A percentile compares a stretch with the other conserved stretches of the same genome.
phyloP scores from a whole-genome alignment of 2,329 filamentous ascomycete species.

The Fusarium nisikadoi region DNA sequence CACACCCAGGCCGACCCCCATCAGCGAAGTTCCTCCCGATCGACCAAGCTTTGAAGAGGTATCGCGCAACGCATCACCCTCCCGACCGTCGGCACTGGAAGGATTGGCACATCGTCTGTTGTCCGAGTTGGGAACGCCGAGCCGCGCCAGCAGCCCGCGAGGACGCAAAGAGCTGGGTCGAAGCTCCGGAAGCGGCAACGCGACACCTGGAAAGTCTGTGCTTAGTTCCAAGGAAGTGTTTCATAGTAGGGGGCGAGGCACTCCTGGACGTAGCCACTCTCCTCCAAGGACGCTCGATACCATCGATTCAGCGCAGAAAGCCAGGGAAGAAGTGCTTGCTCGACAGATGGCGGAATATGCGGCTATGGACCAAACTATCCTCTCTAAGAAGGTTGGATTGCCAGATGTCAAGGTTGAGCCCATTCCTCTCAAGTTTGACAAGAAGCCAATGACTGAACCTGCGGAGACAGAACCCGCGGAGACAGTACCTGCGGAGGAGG shows the following conservation, averaged over 20 bases:
- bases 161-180: slow-evolving; percentile 59
- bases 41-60: slow-evolving; percentile 56
- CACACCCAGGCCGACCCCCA: slow-evolving; percentile 45
- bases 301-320: slow-evolving; percentile 43
- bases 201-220: slow-evolving; percentile 48
- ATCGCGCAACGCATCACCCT: slow-evolving; percentile 61
- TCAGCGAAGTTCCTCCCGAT: slow-evolving; percentile 53
- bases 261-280: slow-evolving; percentile 55
- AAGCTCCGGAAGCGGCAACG: slow-evolving; percentile 46
- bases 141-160: slow-evolving; percentile 60
- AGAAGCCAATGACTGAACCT: slow-evolving; percentile 42
- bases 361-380: slow-evolving; percentile 71
- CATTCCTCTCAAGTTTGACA: slow-evolving; percentile 60
- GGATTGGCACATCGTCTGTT: slow-evolving; percentile 71
- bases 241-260: slow-evolving; percentile 49
- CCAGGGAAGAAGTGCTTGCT: slow-evolving; percentile 50
- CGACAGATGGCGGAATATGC: slow-evolving; percentile 70
- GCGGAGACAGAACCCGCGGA: slow-evolving; percentile 40
- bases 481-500: slow-evolving; percentile 32
- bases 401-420: slow-evolving; percentile 55
- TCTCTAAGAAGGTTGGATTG: slow-evolving; percentile 64
- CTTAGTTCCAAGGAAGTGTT: slow-evolving; percentile 58
- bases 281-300: slow-evolving; percentile 49
- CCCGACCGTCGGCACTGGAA: slow-evolving; percentile 66
- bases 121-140: slow-evolving; percentile 67